A percentile compares a stretch with the other conserved stretches of the same genome.
These are phyloP conservation scores for Ramaria sp. DNA, from an alignment of 768 basidiomycete genomes.

Conservation along the genomic window DNA sequence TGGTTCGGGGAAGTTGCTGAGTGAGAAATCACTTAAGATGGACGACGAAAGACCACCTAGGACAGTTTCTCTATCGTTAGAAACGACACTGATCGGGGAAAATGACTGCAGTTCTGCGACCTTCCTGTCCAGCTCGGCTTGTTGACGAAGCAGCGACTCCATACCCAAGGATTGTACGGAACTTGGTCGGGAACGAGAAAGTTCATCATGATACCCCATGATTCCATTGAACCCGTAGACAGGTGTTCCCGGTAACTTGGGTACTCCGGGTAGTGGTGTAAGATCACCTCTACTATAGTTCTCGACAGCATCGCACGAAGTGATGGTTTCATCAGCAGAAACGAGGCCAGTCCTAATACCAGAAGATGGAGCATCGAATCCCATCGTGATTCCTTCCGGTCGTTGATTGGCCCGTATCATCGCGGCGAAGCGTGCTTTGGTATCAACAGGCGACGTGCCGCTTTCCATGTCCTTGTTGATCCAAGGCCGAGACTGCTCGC, in stretches of 20 bases:
- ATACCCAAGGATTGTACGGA: conserved; percentile 8
- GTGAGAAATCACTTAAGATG: conserved; percentile 43
- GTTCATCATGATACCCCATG: conserved; percentile 12
- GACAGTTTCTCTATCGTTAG: conserved; percentile 5
- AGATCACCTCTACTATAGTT: conserved; percentile 3
- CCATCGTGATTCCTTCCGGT: neutral
- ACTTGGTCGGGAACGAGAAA: neutral
- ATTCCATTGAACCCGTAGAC: conserved; percentile 35
- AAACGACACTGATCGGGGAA: conserved; percentile 14
- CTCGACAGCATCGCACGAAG: conserved; percentile 12
- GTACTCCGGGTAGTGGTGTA: conserved; percentile 1
- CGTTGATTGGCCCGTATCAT: neutral
- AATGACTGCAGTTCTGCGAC: conserved; percentile 40
- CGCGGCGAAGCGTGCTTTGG: conserved; percentile 5
- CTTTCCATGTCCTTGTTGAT: conserved; percentile 22
- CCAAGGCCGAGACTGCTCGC: conserved; percentile 24
- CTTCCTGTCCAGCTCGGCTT: conserved; percentile 22
- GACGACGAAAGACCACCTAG: conserved; percentile 12
- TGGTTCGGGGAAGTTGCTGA: conserved; percentile 62
- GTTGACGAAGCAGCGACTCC: conserved; percentile 37
- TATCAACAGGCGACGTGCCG: conserved; percentile 13
- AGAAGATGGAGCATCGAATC: conserved; percentile 4
- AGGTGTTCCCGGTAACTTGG: conserved; percentile 25
- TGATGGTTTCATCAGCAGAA: conserved; percentile 11
- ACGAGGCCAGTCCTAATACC: conserved; percentile 10